Base-by-base conservation (phyloP, 805 yeast species). In the Teunomyces tritomae region DNA sequence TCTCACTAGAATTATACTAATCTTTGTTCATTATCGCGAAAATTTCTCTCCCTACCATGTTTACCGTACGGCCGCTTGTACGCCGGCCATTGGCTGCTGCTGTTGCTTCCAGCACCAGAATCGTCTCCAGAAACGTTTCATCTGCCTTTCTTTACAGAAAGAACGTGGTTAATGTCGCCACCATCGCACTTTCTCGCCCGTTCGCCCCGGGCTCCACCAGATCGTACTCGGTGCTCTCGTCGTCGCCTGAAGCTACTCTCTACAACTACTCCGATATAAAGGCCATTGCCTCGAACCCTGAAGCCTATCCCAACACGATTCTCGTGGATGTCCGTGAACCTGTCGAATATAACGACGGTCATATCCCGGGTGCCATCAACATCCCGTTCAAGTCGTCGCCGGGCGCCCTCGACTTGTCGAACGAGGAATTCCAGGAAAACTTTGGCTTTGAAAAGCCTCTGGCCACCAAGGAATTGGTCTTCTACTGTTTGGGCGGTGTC, bases 291-390 rank as follows among this genome's bases (percentile, higher is more conserved):
- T 49, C 65, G 8, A 51, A 67, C 40, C 80, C 82, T 4, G 73
- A 71, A 46, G 45, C 57, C 16, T 51, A 49, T 48, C 74, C 80
- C 11, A 69, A 71, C 11, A 68, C 77, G 32, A 74, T 89, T 36
- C 68, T 92, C 33, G 83, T 92, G 20, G 99, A 92, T 62, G 97
- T 89, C 16, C 83, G 99, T 64, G 98, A 92, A 72, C 97, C 97
- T 5, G 77, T 74, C 24, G 99, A 92, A 69, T 77, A 70, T 59
- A 70, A 70, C 33, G 81, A 73, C 42, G 96, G 96, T 37, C 83
- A 79, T 62, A 86, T 92, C 57, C 97, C 97, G 27, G 78, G 81
- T 10, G 85, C 98, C 5, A 67, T 91, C 48, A 94, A 94, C 62
- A 79, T 92, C 49, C 98, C 99, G 14, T 85, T 83, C 70, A 89